Conservation (phyloP, 352 stramenopile species). For the Phytophthora aleatoria region DNA sequence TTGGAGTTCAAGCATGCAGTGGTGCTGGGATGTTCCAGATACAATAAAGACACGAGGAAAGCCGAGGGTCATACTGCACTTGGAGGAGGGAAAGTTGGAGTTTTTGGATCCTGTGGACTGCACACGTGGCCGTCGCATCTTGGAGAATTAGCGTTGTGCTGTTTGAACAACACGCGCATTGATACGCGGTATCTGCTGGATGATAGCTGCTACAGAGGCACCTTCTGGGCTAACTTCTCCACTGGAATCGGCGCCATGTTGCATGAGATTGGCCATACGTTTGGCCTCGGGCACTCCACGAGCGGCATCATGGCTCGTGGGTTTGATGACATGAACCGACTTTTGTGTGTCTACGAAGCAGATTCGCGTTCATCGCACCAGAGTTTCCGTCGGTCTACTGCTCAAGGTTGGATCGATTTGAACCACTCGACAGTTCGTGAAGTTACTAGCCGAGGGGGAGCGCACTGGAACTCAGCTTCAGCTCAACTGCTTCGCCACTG, state of each 20-base stretch:
- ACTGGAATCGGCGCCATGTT: conserved; percentile 69
- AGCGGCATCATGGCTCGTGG: conserved; percentile 71
- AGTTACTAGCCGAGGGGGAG: conserved; percentile 34
- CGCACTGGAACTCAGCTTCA: conserved; percentile 65
- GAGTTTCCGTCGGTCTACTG: conserved; percentile 13
- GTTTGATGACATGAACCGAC: conserved; percentile 77
- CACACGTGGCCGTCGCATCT: conserved; percentile 63
- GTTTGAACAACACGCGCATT: conserved; percentile 61
- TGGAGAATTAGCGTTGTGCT: conserved; percentile 53
- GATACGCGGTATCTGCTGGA: conserved; percentile 54
- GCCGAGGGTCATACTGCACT: conserved; percentile 65
- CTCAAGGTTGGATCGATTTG: conserved; percentile 41
- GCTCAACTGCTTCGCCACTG: conserved; percentile 55
- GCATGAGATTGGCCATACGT: conserved; percentile 68
- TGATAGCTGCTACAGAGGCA: conserved; percentile 64
- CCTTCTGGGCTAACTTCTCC: conserved; percentile 67
- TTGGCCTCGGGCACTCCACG: conserved; percentile 58
- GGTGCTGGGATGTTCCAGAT: conserved; percentile 72
- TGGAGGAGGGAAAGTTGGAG: conserved; percentile 54
- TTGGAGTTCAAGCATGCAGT: conserved; percentile 67
- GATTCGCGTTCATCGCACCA: conserved; percentile 24
- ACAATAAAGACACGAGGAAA: conserved; percentile 53
- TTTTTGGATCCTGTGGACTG: conserved; percentile 75
- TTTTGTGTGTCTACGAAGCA: conserved; percentile 55
- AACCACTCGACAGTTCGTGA: conserved; percentile 47